These are phyloP conservation scores for Angomonas deanei DNA, from an alignment of 208 protist genomes.

Conservation along the genomic window DNA sequence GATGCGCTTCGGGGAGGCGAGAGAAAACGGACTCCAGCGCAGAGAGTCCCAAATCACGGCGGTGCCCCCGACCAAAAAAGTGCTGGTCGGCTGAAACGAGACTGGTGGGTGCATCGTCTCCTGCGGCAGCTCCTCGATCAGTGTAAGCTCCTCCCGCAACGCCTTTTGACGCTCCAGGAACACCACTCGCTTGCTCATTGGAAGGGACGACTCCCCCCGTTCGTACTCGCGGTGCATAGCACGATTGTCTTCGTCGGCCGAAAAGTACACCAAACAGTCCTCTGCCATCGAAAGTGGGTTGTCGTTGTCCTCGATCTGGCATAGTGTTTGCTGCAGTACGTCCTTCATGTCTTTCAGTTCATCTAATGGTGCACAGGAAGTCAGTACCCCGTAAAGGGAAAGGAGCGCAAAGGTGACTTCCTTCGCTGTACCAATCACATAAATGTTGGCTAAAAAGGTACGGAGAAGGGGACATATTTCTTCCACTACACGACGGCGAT, in stretches of 20 bases:
- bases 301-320: conserved; percentile 9
- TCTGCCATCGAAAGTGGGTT: not conserved
- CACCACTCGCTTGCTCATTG: conserved; percentile 4
- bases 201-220: not conserved
- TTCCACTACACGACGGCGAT: too few relatives aligned
- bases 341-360: too few relatives aligned
- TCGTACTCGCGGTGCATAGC: not conserved
- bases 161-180: not conserved
- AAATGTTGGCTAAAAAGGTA: too few relatives aligned
- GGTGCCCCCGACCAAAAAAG: not conserved
- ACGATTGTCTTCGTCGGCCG: not conserved
- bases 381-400: too few relatives aligned
- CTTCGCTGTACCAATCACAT: too few relatives aligned
- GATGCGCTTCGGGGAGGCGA: not conserved
- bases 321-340: too few relatives aligned
- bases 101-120: not conserved
- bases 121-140: not conserved
- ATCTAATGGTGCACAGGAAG: too few relatives aligned
- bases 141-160: not conserved
- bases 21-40: not conserved
- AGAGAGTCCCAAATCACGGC: not conserved
- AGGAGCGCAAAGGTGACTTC: too few relatives aligned
- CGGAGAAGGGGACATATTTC: too few relatives aligned
- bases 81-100: not conserved
- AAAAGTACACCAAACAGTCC: not conserved